Evolutionary conservation across 140 eudicot species (phyloP).

Genomic region (Anethum foeniculum): DNA sequence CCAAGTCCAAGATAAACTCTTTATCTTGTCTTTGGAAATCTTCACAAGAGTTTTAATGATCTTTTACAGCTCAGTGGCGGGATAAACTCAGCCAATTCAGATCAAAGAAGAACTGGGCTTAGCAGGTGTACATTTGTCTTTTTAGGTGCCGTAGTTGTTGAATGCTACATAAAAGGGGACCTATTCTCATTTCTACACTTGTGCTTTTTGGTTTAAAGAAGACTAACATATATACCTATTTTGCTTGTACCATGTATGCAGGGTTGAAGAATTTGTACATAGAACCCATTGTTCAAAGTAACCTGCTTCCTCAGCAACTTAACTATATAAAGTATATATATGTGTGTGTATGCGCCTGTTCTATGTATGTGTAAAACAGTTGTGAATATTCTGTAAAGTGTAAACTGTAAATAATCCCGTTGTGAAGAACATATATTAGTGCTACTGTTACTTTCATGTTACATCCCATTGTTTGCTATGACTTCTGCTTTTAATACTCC

Average conservation of each 20-base stretch:
- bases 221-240: neutral
- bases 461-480: neutral
- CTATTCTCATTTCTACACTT: neutral
- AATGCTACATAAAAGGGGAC: neutral
- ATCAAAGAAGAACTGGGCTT: slow-evolving; percentile 82
- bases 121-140: slow-evolving; percentile 29
- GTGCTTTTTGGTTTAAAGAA: neutral
- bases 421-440: slow-evolving; percentile 13
- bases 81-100: slow-evolving; percentile 71
- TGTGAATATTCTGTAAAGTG: slow-evolving; percentile 23
- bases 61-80: slow-evolving; percentile 68
- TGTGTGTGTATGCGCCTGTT: neutral
- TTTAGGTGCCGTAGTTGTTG: neutral
- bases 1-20: neutral
- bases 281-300: slow-evolving; percentile 30
- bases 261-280: slow-evolving; percentile 27
- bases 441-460: slow-evolving; percentile 9
- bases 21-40: neutral
- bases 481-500: neutral
- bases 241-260: slow-evolving; percentile 13
- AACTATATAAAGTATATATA: slow-evolving; percentile 1
- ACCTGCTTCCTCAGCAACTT: slow-evolving; percentile 25
- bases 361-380: neutral
- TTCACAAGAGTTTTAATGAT: slow-evolving; percentile 10
- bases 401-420: slow-evolving; percentile 33